Percentiles rank a stretch among this genome's conserved stretches.
Conservation (phyloP, 1,139 yeast species). For the Scheffersomyces titani region DNA sequence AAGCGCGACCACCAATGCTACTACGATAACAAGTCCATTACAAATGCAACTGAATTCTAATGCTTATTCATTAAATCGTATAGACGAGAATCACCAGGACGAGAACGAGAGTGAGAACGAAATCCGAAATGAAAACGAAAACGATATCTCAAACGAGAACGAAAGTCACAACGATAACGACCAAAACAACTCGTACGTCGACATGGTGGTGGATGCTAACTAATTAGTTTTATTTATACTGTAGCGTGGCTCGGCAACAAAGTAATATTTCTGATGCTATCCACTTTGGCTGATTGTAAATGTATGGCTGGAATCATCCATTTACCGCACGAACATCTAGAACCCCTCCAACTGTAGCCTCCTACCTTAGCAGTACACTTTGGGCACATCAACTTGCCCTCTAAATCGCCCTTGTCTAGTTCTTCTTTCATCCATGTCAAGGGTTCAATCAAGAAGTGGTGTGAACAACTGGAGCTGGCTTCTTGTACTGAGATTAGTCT, state of each 20-base stretch:
- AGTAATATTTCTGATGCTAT: slow-evolving; percentile 43
- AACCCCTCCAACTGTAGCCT: slow-evolving; percentile 93
- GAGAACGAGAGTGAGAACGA: slow-evolving; percentile 3
- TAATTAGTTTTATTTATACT: slow-evolving; percentile 3
- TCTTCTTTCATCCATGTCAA: slow-evolving; percentile 88
- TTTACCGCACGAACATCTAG: slow-evolving; percentile 89
- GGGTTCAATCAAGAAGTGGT: slow-evolving; percentile 78
- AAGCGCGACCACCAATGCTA: slow-evolving; percentile 20
- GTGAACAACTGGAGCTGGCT: slow-evolving; percentile 72
- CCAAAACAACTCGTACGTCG: slow-evolving; percentile 39
- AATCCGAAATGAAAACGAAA: slow-evolving; percentile 8
- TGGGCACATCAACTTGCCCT: slow-evolving; percentile 86
- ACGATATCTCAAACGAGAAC: slow-evolving; percentile 12
- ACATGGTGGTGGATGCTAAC: slow-evolving; percentile 50
- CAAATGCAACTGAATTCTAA: slow-evolving; percentile 1
- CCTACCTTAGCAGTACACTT: slow-evolving; percentile 84
- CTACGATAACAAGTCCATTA: slow-evolving; percentile 14
- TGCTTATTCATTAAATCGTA: background rate
- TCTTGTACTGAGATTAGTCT: slow-evolving; percentile 53
- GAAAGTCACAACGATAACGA: slow-evolving; percentile 18
- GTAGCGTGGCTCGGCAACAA: background rate
- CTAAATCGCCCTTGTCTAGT: slow-evolving; percentile 66
- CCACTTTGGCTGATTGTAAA: slow-evolving; percentile 78
- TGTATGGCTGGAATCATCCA: slow-evolving; percentile 96
- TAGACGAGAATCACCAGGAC: slow-evolving; percentile 2